These are phyloP conservation scores for Neodidymelliopsis sp. DNA, from an alignment of 2,329 filamentous ascomycete species.

Conservation along the genomic window DNA sequence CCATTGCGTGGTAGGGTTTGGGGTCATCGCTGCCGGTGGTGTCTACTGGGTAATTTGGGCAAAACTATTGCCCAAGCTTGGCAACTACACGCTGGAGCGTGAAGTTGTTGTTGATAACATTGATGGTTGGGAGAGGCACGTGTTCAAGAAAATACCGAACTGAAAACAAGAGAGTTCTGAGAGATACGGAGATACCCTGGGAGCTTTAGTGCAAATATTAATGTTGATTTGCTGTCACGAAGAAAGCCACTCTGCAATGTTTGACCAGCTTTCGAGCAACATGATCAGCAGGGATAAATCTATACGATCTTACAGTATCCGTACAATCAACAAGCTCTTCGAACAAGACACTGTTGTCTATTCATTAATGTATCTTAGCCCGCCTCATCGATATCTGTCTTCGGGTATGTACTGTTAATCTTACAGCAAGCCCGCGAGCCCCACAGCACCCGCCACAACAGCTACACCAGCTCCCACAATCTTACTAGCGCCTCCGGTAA, in stretches of 20 bases:
- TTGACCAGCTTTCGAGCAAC: too few relatives aligned
- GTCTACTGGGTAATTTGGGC: constrained; percentile 63
- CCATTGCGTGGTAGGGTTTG: constrained; percentile 62
- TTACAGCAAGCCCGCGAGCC: constrained; percentile 4
- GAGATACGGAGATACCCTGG: constrained; percentile 6
- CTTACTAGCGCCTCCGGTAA: constrained; percentile 26
- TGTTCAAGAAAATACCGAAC: constrained; percentile 43
- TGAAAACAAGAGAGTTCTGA: background rate
- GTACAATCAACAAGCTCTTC: too few relatives aligned
- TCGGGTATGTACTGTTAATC: background rate
- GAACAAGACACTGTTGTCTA: too few relatives aligned
- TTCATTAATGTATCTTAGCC: too few relatives aligned
- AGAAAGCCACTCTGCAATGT: too few relatives aligned
- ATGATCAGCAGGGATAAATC: too few relatives aligned
- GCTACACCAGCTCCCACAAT: constrained; percentile 24
- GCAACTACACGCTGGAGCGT: constrained; percentile 47
- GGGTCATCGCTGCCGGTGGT: constrained; percentile 58
- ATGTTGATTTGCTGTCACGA: background rate
- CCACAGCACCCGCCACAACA: constrained; percentile 23
- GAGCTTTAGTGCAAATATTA: background rate
- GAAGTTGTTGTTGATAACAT: constrained; percentile 42
- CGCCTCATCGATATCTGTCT: too few relatives aligned
- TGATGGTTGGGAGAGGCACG: constrained; percentile 52
- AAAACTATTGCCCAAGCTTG: constrained; percentile 55
- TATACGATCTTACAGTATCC: too few relatives aligned